Base-by-base conservation (phyloP, 306 rosid species). In the Corylus avellana region DNA sequence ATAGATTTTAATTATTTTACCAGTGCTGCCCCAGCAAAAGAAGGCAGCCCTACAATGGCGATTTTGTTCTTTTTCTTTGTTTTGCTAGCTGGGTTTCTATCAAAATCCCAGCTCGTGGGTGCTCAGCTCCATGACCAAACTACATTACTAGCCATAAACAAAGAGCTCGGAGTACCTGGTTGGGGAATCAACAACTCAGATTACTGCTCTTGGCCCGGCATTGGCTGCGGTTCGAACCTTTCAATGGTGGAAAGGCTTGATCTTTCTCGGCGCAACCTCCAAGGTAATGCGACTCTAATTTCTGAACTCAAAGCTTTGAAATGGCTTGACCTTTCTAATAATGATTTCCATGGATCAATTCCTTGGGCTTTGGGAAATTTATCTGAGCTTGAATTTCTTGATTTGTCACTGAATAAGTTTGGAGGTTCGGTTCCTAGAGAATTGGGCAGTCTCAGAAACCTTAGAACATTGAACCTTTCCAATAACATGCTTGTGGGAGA, bases 251-350 rank as follows among this genome's bases (percentile, higher is more conserved):
- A 88, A 80, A 79, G 82, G 86, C 92, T 95, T 50, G 96, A 95
- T 88, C 97, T 95, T 67, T 84, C 98, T 79, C 96, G 75, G 49
- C 80, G 37, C 59, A 86, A 87, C 29, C 97, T 95, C 76, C 85
- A 91, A 91, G 99, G 98, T 91, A 95, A 93, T 84, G 77, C 87
- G 32, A 85, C 93, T 82, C 67, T 85, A 59, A 55, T 95, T 79
- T 87, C 98, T 79, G 85, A 93, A 81, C 98, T 95, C 90, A 93
- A 84, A 85, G 96, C 89, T 78, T 79, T 95, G 92, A 90, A 86
- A 89, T 75, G 85, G 88, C 98, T 95, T 25, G 99, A 95, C 85
- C 89, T 95, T 63, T 95, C 99, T 72, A 82, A 72, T 79, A 95
- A 95, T 81, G 85, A 82, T 77, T 90, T 95, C 79, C 93, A 84